Percentiles rank a stretch among this genome's conserved stretches.
Evolutionary conservation across 2,329 filamentous ascomycete species (phyloP).

Genomic region (Phialemonium atrogriseum): DNA sequence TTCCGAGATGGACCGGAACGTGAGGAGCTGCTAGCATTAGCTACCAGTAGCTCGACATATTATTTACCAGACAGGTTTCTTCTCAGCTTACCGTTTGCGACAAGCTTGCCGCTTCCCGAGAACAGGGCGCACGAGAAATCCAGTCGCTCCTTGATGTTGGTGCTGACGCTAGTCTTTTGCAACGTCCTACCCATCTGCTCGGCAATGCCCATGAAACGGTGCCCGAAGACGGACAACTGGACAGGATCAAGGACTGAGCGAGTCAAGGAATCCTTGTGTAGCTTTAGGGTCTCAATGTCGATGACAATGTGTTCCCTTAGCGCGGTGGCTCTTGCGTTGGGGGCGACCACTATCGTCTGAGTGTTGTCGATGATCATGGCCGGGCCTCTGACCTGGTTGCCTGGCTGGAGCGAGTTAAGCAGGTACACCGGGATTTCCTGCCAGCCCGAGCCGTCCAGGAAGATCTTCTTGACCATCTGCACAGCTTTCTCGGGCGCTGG

Average conservation of each 20-base stretch:
- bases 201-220: conserved; percentile 66
- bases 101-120: conserved; percentile 57
- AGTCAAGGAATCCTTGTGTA: not conserved
- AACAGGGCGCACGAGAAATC: conserved; percentile 67
- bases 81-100: too few species aligned
- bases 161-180: conserved; percentile 62
- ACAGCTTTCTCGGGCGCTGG: conserved; percentile 49
- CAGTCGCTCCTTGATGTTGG: conserved; percentile 63
- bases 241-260: conserved; percentile 50
- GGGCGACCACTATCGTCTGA: conserved; percentile 60
- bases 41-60: too few species aligned
- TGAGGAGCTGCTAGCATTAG: conserved; percentile 41
- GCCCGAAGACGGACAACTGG: conserved; percentile 59
- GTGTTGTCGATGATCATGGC: conserved; percentile 55
- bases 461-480: conserved; percentile 51
- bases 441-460: conserved; percentile 53
- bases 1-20: conserved; percentile 30
- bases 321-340: conserved; percentile 49
- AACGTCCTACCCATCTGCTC: conserved; percentile 65
- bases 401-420: conserved; percentile 47
- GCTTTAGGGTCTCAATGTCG: conserved; percentile 46
- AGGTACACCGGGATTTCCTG: conserved; percentile 55
- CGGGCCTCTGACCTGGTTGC: conserved; percentile 50
- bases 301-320: conserved; percentile 60
- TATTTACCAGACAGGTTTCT: too few species aligned